These are phyloP conservation scores for Biancaea sappan DNA, from an alignment of 306 rosid species.

Conservation along the genomic window DNA sequence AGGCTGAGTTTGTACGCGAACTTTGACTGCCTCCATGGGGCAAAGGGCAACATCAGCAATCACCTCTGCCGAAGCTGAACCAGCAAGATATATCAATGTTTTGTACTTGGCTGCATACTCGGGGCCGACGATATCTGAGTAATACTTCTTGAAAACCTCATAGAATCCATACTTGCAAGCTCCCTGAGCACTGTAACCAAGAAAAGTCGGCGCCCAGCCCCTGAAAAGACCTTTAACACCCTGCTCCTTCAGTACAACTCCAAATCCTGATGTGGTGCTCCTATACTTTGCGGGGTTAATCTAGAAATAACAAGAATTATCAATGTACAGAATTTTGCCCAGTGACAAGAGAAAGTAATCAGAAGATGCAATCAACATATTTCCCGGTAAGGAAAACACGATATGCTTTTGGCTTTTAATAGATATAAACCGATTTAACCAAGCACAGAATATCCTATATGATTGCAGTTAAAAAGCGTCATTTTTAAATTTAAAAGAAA, in stretches of 20 bases:
- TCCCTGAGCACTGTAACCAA: slow-evolving; percentile 63
- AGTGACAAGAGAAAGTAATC: not conserved
- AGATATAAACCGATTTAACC: not conserved
- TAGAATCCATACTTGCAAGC: slow-evolving; percentile 59
- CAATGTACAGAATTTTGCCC: not conserved
- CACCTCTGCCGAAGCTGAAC: slow-evolving; percentile 59
- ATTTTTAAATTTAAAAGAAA: no score
- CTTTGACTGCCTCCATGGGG: slow-evolving; percentile 68
- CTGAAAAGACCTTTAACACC: slow-evolving; percentile 50
- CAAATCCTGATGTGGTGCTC: slow-evolving; percentile 49
- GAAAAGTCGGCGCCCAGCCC: slow-evolving; percentile 62
- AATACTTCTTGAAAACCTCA: slow-evolving; percentile 63
- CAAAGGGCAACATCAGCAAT: slow-evolving; percentile 60
- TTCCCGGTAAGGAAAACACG: not conserved
- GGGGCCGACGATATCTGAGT: slow-evolving; percentile 56
- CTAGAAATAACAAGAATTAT: slow-evolving; percentile 24
- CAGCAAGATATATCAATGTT: slow-evolving; percentile 60
- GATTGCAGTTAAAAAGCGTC: no score
- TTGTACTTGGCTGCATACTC: slow-evolving; percentile 61
- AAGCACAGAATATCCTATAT: not conserved
- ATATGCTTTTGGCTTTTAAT: not conserved
- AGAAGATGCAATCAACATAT: not conserved
- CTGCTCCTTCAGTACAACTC: slow-evolving; percentile 50
- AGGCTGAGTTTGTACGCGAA: slow-evolving; percentile 65
- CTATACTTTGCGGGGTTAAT: slow-evolving; percentile 58